Percentiles rank a stretch among this genome's conserved stretches.
Conservation (phyloP, 1,284 basidiomycete species). For the Cystobasidium sp. region DNA sequence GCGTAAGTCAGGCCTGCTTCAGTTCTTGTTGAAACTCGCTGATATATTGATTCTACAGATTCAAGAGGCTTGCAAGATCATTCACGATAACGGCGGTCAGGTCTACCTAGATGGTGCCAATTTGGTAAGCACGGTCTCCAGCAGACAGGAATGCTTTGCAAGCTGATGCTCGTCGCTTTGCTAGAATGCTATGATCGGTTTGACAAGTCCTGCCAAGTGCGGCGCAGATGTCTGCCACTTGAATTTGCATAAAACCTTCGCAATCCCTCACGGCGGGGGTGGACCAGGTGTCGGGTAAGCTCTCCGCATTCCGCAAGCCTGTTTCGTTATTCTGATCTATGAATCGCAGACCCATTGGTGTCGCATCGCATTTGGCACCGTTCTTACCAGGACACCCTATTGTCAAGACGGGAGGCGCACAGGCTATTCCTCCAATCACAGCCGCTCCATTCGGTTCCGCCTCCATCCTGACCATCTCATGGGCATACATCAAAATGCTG, state of each 20-base stretch:
- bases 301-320: neutral
- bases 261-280: conserved; percentile 90
- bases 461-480: conserved; percentile 93
- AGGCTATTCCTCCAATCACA: conserved; percentile 84
- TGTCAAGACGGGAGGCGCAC: conserved; percentile 69
- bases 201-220: conserved; percentile 93
- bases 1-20: conserved; percentile 68
- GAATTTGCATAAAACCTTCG: conserved; percentile 96
- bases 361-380: conserved; percentile 86
- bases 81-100: conserved; percentile 93
- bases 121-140: neutral
- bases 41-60: conserved; percentile 29
- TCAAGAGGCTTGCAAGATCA: conserved; percentile 79
- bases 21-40: conserved; percentile 56
- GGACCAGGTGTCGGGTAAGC: conserved; percentile 87
- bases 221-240: conserved; percentile 97
- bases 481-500: conserved; percentile 94
- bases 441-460: conserved; percentile 93
- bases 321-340: neutral
- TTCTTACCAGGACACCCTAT: conserved; percentile 93
- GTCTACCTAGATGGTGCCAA: conserved; percentile 86
- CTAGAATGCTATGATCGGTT: conserved; percentile 85
- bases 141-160: neutral
- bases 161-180: neutral
- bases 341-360: conserved; percentile 80